These are phyloP conservation scores for Starmerella geochares DNA, from an alignment of 805 yeast genomes.

Conservation along the genomic window DNA sequence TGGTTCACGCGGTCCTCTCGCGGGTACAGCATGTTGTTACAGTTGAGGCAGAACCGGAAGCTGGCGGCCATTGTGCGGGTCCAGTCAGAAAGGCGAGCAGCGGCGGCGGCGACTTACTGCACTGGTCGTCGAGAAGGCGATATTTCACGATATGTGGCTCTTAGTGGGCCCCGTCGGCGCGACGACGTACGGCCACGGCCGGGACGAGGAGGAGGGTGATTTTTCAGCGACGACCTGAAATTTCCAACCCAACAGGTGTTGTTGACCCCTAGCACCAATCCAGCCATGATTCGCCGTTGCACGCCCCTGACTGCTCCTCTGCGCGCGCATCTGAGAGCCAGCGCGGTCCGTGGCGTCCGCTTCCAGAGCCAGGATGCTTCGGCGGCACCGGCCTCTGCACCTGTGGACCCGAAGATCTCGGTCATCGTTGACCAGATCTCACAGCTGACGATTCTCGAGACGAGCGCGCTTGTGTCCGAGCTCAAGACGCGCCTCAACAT, in stretches of 20 bases:
- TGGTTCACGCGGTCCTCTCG: conserved; percentile 77
- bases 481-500: conserved; percentile 66
- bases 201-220: not conserved
- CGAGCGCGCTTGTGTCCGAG: conserved; percentile 75
- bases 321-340: conserved; percentile 1
- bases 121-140: not conserved
- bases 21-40: conserved; percentile 97
- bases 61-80: conserved; percentile 54
- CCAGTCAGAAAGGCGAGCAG: not conserved
- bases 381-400: conserved; percentile 29
- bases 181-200: not conserved
- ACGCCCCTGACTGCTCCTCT: conserved; percentile 7
- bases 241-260: not conserved
- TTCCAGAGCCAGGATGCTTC: conserved; percentile 33
- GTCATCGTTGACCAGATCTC: conserved; percentile 85
- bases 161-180: not conserved
- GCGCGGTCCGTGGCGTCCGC: conserved; percentile 25
- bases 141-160: conserved; percentile 6
- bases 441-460: conserved; percentile 81
- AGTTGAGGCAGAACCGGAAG: conserved; percentile 90
- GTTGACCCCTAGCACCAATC: not conserved
- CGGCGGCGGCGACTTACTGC: conserved; percentile 1
- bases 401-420: conserved; percentile 78
- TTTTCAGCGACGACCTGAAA: conserved; percentile 5
- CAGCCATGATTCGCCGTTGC: conserved; percentile 8